Evolutionary conservation across 1,284 basidiomycete genomes (phyloP).

Genomic region (Sanguinoderma infundibulare): DNA sequence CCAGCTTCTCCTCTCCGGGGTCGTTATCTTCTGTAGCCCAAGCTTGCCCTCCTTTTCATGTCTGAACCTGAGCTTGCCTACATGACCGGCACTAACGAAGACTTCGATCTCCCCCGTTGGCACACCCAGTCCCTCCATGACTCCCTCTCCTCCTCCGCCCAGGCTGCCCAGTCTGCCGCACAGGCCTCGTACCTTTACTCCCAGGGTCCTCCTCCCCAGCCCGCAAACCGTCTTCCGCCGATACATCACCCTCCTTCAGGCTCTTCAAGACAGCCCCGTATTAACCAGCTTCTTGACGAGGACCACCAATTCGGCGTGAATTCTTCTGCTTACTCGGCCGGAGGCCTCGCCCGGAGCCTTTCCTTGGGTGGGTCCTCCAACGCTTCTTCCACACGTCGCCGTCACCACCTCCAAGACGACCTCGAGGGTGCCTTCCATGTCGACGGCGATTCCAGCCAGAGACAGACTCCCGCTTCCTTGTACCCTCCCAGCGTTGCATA

Average conservation of each 20-base stretch:
- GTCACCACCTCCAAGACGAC: conserved; percentile 61
- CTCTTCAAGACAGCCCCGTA: conserved; percentile 60
- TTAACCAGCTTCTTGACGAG: conserved; percentile 67
- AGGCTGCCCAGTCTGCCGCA: conserved; percentile 62
- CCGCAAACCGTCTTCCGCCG: conserved; percentile 38
- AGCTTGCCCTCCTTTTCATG: conserved; percentile 38
- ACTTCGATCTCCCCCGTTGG: conserved; percentile 83
- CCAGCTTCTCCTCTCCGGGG: conserved; percentile 3
- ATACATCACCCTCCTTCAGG: conserved; percentile 38
- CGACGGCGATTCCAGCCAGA: conserved; percentile 46
- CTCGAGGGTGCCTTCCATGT: conserved; percentile 68
- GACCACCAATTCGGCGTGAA: conserved; percentile 51
- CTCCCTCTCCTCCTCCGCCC: conserved; percentile 63
- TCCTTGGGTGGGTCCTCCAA: conserved; percentile 53
- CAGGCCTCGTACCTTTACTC: conserved; percentile 49
- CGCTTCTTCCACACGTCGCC: conserved; percentile 40
- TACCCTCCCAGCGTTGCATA: conserved; percentile 65
- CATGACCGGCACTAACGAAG: conserved; percentile 58
- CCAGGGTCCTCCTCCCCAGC: conserved; percentile 48
- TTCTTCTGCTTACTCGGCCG: conserved; percentile 56
- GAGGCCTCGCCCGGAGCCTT: conserved; percentile 62
- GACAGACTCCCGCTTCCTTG: conserved; percentile 49
- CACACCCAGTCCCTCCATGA: conserved; percentile 65
- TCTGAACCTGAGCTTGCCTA: conserved; percentile 56
- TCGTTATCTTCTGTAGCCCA: not conserved